Evolutionary conservation across 306 rosid species (phyloP), one percentile per base, ranked within the genome.

Genomic region (Dicorynia guianensis): DNA sequence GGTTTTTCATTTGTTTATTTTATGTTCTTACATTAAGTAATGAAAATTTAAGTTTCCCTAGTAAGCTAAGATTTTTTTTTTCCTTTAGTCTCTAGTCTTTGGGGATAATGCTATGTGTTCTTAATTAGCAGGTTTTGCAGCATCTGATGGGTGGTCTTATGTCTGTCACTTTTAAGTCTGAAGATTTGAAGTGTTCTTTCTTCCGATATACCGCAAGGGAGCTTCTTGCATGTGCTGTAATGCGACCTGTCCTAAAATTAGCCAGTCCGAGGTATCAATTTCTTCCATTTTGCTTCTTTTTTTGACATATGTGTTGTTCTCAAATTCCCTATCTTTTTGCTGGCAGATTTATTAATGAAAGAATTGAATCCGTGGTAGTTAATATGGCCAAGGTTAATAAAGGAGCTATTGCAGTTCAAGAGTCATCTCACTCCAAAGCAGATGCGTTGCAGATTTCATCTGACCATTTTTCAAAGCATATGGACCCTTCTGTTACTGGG

Each of bases 161-260:
- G 80, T 87, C 91, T 48, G 85, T 81, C 67, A 87, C 93, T 4
- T 84, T 89, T 85, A 92, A 84, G 89, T 85, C 84, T 53, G 98
- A 86, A 83, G 98, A 96, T 78, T 84, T 96, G 86, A 89, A 84
- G 72, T 96, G 99, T 84, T 76, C 88, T 83, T 88, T 85, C 89
- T 96, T 96, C 49, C 96, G 94, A 65, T 92, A 65, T 79, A 80
- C 86, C 40, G 86, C 72, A n/a, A 90, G 97, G 88, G 98, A 96
- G 87, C 98, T 96, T 84, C 93, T 96, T 74, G 93, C 99, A 76
- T 89, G 96, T 90, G 90, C 98, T 79, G 98, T 92, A 67, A 86
- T 96, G 81, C 88, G 99, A 58, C 98, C 99, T 54, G 86, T 96
- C 73, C 60, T 96, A 52, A 92, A 96, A 62, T 81, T 96, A 33